These are phyloP conservation scores for Plenodomus tracheiphilus DNA, from an alignment of 2,329 filamentous ascomycete species.

Conservation along the genomic window DNA sequence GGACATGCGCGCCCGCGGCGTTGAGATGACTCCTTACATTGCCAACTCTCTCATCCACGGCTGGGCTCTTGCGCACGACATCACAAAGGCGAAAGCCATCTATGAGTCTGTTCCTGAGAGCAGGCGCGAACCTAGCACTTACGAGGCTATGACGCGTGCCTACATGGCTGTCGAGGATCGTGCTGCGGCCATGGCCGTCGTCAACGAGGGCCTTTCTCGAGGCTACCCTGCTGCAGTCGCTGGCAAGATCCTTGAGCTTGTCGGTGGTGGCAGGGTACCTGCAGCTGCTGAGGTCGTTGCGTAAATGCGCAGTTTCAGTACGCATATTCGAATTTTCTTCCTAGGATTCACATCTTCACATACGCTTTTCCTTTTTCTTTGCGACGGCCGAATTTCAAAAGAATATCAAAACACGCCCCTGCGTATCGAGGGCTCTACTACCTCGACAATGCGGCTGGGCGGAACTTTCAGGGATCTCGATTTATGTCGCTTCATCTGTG, in stretches of 20 bases:
- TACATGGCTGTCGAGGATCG: conserved; percentile 84
- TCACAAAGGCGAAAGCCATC: conserved; percentile 75
- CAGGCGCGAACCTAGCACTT: conserved; percentile 93
- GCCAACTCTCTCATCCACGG: conserved; percentile 98
- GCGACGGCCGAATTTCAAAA: conserved; percentile 22
- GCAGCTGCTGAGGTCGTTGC: conserved; percentile 20
- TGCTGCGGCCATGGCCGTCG: conserved; percentile 73
- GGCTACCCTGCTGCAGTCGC: conserved; percentile 92
- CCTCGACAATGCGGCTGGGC: conserved; percentile 26
- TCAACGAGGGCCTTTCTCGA: conserved; percentile 85
- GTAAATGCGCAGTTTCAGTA: conserved; percentile 5
- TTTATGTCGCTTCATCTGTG: neutral
- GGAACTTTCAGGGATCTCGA: conserved; percentile 1
- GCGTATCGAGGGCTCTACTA: conserved; percentile 6
- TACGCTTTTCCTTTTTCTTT: conserved; percentile 10
- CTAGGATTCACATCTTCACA: conserved; percentile 6
- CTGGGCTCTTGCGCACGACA: conserved; percentile 84
- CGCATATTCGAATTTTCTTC: conserved; percentile 10
- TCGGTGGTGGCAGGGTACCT: conserved; percentile 50
- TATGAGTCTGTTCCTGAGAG: conserved; percentile 77
- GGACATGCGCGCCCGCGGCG: conserved; percentile 72
- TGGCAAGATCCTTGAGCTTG: conserved; percentile 89
- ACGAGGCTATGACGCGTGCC: conserved; percentile 96
- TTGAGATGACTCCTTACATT: conserved; percentile 95
- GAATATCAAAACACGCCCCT: conserved; percentile 22